A percentile compares a stretch with the other conserved stretches of the same genome.
These are phyloP conservation scores for Pythium graminicola DNA, from an alignment of 352 stramenopile genomes.

Conservation along the genomic window DNA sequence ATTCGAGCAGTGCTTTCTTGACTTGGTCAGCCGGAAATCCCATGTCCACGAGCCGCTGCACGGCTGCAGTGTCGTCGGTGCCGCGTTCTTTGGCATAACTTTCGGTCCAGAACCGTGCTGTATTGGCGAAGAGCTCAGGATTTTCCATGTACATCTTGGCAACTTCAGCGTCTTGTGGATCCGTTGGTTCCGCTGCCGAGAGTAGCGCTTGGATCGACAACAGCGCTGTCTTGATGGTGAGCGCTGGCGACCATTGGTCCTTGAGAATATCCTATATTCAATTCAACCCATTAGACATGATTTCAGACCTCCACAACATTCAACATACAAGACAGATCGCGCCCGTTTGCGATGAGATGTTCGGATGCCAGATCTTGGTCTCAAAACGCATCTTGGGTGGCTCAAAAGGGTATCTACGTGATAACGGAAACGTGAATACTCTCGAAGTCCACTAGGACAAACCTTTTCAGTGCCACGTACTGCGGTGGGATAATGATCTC, in stretches of 20 bases:
- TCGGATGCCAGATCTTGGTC: conserved; percentile 97
- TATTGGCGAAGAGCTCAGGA: conserved; percentile 91
- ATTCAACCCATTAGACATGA: conserved; percentile 96
- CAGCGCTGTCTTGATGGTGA: conserved; percentile 99
- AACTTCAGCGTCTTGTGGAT: conserved; percentile 93
- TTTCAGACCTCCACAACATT: no score
- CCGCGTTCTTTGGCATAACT: conserved; percentile 93
- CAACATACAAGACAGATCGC: conserved; percentile 90
- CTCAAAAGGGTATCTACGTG: conserved; percentile 91
- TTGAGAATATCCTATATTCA: conserved; percentile 99
- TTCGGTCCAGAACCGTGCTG: conserved; percentile 95
- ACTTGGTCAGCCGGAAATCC: conserved; percentile 74
- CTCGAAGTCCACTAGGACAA: no score
- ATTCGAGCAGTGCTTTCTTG: conserved; percentile 51
- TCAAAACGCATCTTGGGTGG: conserved; percentile 92
- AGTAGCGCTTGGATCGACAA: conserved; percentile 99
- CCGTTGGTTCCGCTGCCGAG: conserved; percentile 99
- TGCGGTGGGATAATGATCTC: conserved; percentile 93
- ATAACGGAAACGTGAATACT: no score
- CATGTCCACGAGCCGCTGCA: conserved; percentile 81
- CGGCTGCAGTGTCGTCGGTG: conserved; percentile 42
- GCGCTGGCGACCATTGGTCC: conserved; percentile 98
- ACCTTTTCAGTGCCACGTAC: no score
- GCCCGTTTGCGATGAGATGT: conserved; percentile 96
- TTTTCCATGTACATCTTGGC: conserved; percentile 95